Evolutionary conservation across 2,329 filamentous ascomycete species (phyloP), one percentile per base, ranked within the genome.

Genomic region (Macrophomina phaseolina): DNA sequence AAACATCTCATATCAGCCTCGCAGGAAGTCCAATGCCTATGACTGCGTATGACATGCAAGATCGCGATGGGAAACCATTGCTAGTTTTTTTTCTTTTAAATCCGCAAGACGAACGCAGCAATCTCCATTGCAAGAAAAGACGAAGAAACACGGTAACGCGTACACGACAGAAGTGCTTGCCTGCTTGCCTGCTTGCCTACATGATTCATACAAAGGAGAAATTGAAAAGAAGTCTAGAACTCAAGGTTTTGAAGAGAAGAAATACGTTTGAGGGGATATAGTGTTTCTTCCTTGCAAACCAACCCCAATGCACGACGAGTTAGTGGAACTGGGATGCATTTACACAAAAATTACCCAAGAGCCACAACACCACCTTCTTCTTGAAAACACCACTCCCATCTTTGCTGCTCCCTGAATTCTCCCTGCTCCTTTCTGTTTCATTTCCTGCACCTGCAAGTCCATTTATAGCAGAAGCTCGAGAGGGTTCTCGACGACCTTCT

Each of bases 401-500:
- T 45, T 40, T 40, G 9, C 40, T 4, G 28, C 40, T 45, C 28
- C 55, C 32, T 28, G 11, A 48, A 48, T 40, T 32, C n/a, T 51
- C 49, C 42, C 23, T 40, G 9, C 63, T 56, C 45, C 63, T 11
- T 48, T 48, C 63, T 16, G 40, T 51, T 36, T 65, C 63, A n/a
- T 36, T 23, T 36, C 16, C 8, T 40, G 6, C 23, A 23, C 23
- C 23, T 23, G 23, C 23, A 23, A 23, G 23, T 32, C 34, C 7
- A 30, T 68, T 72, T 90, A 99, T 81, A 99, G 87, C 80, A 99
- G 85, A 73, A 99, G 87, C 85, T 97, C 92, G 73, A 99, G 87
- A 72, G 95, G 95, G 87, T 97, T 97, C 89, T 99, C 95, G 68
- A 99, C 85, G 64, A 93, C 92, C 87, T 94, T 94, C 91, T 99